Evolutionary conservation across 169 alveolate species (phyloP).

Genomic region (Hammondia hammondi): DNA sequence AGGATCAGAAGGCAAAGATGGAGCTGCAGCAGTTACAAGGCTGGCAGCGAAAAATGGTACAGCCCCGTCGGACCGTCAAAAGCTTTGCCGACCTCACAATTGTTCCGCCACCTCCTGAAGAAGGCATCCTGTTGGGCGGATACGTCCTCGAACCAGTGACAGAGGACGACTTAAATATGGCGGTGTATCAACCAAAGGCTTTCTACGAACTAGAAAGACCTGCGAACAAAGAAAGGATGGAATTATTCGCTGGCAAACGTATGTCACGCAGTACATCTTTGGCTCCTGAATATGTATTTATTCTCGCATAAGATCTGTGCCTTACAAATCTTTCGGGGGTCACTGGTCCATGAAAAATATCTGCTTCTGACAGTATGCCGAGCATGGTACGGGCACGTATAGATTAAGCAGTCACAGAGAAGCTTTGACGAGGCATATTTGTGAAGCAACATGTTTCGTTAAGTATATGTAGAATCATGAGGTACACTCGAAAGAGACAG

Average conservation of each 20-base stretch:
- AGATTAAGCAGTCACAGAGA: too few species aligned
- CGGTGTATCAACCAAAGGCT: background rate
- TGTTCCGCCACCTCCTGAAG: slow-evolving; percentile 38
- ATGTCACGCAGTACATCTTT: background rate
- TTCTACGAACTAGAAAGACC: background rate
- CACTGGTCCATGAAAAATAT: too few species aligned
- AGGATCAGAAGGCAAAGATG: background rate
- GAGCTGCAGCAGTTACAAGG: background rate
- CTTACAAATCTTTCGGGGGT: too few species aligned
- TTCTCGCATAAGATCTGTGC: background rate
- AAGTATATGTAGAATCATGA: too few species aligned
- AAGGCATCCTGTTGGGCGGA: slow-evolving; percentile 12
- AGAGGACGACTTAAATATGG: slow-evolving; percentile 22
- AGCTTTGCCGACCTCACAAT: background rate
- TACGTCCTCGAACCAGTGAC: background rate
- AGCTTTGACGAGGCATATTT: too few species aligned
- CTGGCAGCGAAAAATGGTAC: slow-evolving; percentile 1
- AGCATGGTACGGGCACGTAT: too few species aligned
- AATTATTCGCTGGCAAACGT: background rate
- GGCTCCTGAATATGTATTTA: background rate
- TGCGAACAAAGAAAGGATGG: background rate
- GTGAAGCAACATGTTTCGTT: too few species aligned
- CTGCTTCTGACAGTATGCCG: too few species aligned
- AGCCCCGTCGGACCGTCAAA: background rate
- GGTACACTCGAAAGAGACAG: too few species aligned